Evolutionary conservation across 495 filamentous ascomycete species (phyloP).

Genomic region (Gamarada debralockiae): DNA sequence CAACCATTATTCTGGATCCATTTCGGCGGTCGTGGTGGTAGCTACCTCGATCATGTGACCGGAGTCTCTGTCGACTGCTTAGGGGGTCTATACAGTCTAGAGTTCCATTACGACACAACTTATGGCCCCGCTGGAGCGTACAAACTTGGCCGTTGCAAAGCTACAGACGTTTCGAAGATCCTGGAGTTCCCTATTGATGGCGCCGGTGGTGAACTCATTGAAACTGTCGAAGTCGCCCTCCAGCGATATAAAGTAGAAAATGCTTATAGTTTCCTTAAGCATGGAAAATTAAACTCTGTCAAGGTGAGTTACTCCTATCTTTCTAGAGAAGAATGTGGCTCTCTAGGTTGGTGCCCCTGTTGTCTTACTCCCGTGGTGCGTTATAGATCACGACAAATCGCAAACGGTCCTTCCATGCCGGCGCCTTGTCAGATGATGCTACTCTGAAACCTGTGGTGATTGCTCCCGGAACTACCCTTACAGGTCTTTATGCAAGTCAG

Average conservation of each 20-base stretch:
- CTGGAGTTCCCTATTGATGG: constrained; percentile 6
- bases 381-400: constrained; percentile 1
- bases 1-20: too few relatives aligned
- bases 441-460: constrained; percentile 2
- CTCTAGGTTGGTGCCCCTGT: too few relatives aligned
- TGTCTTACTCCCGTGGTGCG: too few relatives aligned
- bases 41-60: constrained; percentile 20
- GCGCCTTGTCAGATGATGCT: too few relatives aligned
- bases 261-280: constrained; percentile 2
- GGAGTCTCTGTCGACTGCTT: constrained; percentile 14
- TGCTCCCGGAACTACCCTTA: constrained; percentile 3
- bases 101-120: constrained; percentile 20
- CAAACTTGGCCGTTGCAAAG: constrained; percentile 18
- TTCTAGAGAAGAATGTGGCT: neutral
- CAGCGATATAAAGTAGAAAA: neutral
- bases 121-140: constrained; percentile 9
- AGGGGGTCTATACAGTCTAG: constrained; percentile 13
- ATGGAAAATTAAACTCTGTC: constrained; percentile 5
- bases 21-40: constrained; percentile 17
- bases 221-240: constrained; percentile 3
- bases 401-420: too few relatives aligned
- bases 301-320: neutral
- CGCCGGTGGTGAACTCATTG: constrained; percentile 3
- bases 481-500: constrained; percentile 4
- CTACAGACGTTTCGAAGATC: too few relatives aligned